Evolutionary conservation across 1,139 yeast genomes (phyloP), one percentile per base, ranked within the genome.

Genomic region (Candida anutae): DNA sequence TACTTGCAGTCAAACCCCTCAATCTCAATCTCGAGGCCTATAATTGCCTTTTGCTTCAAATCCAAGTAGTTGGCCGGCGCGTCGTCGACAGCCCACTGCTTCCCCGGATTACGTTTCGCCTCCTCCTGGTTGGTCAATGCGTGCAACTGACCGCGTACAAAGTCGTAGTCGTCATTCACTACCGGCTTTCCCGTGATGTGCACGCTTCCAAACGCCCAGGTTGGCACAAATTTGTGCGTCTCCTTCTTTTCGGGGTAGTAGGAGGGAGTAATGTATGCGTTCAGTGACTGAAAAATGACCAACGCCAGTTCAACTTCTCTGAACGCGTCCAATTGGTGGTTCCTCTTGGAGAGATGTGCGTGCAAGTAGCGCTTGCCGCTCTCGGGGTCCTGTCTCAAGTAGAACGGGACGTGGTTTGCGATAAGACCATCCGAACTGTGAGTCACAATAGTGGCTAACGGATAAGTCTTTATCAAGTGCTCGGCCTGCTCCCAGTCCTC

Each of bases 181-280:
- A 37, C 55, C 6, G 80, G 65, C 24, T 49, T 62, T 3, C 85
- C 85, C 31, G 70, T 57, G 23, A 71, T 61, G 42, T 78, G 84
- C 21, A 72, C 77, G 4, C 74, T 54, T 2, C 74, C 76, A 53
- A 72, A 78, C 48, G 74, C 78, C 87, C 85, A 78, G 0, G 87
- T 78, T 9, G 85, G 84, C 6, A 77, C 87, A 22, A 62, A 68
- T 41, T 75, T 77, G 36, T 75, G 80, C 16, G 78, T 71, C 28
- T 62, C 64, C 37, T 62, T 55, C 50, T 78, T 77, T 3, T 65
- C 61, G 2, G 74, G 69, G 43, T 78, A 77, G 62, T 77, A 77
- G 11, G 65, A 53, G 3, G 87, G 84, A 6, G 78, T 55, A 20
- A 77, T 66, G 45, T 78, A 78, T 2, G 74, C 58, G 41, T 74